Base-by-base conservation (phyloP, 768 basidiomycete species). In the Psilocybe cyanescens region DNA sequence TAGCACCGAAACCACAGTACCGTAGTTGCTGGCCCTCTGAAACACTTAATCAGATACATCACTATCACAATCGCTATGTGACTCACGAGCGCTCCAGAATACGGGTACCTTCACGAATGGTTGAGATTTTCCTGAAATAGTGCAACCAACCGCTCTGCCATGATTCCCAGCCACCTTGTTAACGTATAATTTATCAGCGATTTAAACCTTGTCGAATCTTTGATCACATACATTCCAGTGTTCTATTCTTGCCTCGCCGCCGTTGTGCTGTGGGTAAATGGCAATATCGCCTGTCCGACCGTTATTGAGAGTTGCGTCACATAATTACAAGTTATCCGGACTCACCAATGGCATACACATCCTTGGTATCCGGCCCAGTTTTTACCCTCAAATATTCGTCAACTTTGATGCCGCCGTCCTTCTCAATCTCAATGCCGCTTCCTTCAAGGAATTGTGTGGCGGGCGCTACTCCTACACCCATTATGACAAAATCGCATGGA, bases 71-170 rank as follows among this genome's bases (percentile, higher is more conserved):
- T 29, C n/a, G 30, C 57, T 30, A 14, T 19, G 55, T 3, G 8
- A 83, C 90, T 58, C 69, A 91, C 90, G 90, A 19, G 92, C 91
- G 70, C 91, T 93, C 95, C 95, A 96, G 78, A 96, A 96, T 39
- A 94, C 76, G 0, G 94, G 93, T 9, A 92, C 77, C 75, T 94
- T 95, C 50, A 80, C 80, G 74, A 90, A 94, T n/a, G 88, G 85
- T 63, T 86, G 83, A 33, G 78, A 78, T 59, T 75, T 81, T 51
- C 80, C 88, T 56, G 89, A 81, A 65, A 97, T 93, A 8, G 83
- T 88, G 71, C 86, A 85, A 0, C 90, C 95, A n/a, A 91, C 89
- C 14, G 89, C 86, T 53, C 94, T 85, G 2, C 94, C 95, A 60
- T 91, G 90, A 72, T 96, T 95, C 50, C 87, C 87, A 14, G 94